Evolutionary conservation across 352 stramenopile genomes (phyloP).

Genomic region (Phytophthora rubi): DNA sequence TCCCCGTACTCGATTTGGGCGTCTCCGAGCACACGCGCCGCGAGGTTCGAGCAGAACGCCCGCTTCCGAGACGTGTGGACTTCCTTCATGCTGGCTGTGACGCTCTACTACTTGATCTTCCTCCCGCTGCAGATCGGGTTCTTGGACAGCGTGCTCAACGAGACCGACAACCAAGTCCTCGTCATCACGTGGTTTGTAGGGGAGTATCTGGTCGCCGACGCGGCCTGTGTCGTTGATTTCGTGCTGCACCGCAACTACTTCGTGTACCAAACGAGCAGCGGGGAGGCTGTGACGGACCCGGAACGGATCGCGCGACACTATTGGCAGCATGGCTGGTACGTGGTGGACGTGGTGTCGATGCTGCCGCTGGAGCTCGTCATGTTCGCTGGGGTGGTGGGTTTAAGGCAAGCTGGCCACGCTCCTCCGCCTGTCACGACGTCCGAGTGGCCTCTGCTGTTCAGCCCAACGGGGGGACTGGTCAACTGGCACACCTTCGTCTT

Average conservation of each 20-base stretch:
- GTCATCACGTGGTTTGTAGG: slow-evolving; percentile 51
- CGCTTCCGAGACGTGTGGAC: slow-evolving; percentile 61
- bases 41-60: slow-evolving; percentile 29
- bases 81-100: slow-evolving; percentile 59
- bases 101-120: slow-evolving; percentile 60
- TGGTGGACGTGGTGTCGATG: slow-evolving; percentile 58
- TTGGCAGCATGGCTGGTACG: slow-evolving; percentile 49
- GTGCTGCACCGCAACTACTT: slow-evolving; percentile 66
- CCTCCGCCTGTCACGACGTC: slow-evolving; percentile 32
- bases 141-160: slow-evolving; percentile 54
- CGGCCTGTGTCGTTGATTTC: slow-evolving; percentile 59
- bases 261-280: slow-evolving; percentile 48
- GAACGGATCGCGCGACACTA: slow-evolving; percentile 51
- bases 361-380: slow-evolving; percentile 59
- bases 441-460: slow-evolving; percentile 22
- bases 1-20: slow-evolving; percentile 36
- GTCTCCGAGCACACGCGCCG: neutral
- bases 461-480: slow-evolving; percentile 23
- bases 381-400: slow-evolving; percentile 25
- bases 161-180: slow-evolving; percentile 20
- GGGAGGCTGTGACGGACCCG: slow-evolving; percentile 47
- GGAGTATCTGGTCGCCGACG: slow-evolving; percentile 63
- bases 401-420: slow-evolving; percentile 25
- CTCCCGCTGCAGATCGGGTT: slow-evolving; percentile 72
- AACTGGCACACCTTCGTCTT: slow-evolving; percentile 64